These are phyloP conservation scores for Raffaelea ambrosiae DNA, from an alignment of 2,329 filamentous ascomycete genomes.

Conservation along the genomic window DNA sequence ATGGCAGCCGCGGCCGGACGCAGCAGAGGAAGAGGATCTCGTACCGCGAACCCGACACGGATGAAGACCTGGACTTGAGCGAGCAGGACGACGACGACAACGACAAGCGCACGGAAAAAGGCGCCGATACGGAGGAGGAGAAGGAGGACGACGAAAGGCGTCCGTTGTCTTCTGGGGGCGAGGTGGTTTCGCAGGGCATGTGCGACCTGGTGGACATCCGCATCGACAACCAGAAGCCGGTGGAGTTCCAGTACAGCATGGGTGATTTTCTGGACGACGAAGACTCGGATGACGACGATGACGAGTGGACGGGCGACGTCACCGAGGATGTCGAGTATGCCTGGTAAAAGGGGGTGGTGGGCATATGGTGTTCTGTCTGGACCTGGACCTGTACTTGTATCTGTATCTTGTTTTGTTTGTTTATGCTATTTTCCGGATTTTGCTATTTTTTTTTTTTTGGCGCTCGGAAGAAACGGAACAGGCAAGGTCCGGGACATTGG, in stretches of 20 bases:
- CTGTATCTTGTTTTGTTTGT: neutral
- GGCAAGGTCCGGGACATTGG: too few relatives aligned
- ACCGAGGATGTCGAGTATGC: conserved; percentile 13
- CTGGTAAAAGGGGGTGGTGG: conserved; percentile 11
- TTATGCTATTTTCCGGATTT: neutral
- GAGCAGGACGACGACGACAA: conserved; percentile 10
- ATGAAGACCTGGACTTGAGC: conserved; percentile 25
- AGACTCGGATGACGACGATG: conserved; percentile 34
- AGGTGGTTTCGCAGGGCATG: too few relatives aligned
- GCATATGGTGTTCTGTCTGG: neutral
- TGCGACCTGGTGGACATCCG: conserved; percentile 63
- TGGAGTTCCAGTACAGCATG: conserved; percentile 60
- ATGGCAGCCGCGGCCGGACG: too few relatives aligned
- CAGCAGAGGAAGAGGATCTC: too few relatives aligned
- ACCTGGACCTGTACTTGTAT: neutral
- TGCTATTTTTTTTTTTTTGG: neutral
- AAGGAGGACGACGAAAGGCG: conserved; percentile 8
- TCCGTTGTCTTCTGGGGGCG: too few relatives aligned
- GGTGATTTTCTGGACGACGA: conserved; percentile 58
- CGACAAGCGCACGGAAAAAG: conserved; percentile 1
- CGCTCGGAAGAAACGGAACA: too few relatives aligned
- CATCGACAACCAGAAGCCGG: conserved; percentile 68
- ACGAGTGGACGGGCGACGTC: conserved; percentile 35
- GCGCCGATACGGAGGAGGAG: conserved; percentile 2
- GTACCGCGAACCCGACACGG: conserved; percentile 39